Evolutionary conservation across 208 protist genomes (phyloP).

Genomic region (Porcisia hertigi): DNA sequence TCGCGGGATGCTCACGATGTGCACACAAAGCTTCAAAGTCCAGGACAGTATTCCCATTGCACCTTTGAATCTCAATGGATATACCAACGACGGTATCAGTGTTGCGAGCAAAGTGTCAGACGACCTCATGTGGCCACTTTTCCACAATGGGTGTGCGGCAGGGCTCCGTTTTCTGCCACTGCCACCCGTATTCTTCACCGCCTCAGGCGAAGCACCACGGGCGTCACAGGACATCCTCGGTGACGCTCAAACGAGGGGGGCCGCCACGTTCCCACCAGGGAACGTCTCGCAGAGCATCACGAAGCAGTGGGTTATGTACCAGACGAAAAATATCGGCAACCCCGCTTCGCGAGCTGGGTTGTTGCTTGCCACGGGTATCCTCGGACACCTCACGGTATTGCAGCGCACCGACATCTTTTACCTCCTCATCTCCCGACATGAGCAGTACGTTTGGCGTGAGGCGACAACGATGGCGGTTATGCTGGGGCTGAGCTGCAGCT

Average conservation of each 20-base stretch:
- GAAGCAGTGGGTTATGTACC: constrained; percentile 87
- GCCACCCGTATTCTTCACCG: constrained; percentile 11
- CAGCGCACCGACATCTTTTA: constrained; percentile 89
- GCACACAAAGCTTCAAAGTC: constrained; percentile 75
- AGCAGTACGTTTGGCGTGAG: constrained; percentile 69
- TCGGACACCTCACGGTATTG: constrained; percentile 77
- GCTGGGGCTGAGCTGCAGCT: constrained; percentile 86
- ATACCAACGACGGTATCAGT: constrained; percentile 66
- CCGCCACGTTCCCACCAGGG: neutral
- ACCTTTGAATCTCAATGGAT: constrained; percentile 62
- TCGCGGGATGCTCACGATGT: constrained; percentile 85
- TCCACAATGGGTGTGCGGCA: constrained; percentile 88
- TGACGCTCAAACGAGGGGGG: neutral
- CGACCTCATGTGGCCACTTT: constrained; percentile 69
- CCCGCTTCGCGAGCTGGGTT: constrained; percentile 67
- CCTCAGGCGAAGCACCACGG: neutral
- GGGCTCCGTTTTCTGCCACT: constrained; percentile 82
- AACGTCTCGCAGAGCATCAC: constrained; percentile 45
- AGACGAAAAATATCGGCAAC: constrained; percentile 69
- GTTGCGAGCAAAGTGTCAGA: constrained; percentile 62
- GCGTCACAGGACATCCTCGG: neutral
- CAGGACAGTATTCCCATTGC: constrained; percentile 86
- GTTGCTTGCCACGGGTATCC: constrained; percentile 74
- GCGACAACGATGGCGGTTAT: constrained; percentile 81
- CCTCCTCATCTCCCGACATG: constrained; percentile 68